Conservation (phyloP, 2,329 filamentous ascomycete species). For the Bipolaris gigantea region DNA sequence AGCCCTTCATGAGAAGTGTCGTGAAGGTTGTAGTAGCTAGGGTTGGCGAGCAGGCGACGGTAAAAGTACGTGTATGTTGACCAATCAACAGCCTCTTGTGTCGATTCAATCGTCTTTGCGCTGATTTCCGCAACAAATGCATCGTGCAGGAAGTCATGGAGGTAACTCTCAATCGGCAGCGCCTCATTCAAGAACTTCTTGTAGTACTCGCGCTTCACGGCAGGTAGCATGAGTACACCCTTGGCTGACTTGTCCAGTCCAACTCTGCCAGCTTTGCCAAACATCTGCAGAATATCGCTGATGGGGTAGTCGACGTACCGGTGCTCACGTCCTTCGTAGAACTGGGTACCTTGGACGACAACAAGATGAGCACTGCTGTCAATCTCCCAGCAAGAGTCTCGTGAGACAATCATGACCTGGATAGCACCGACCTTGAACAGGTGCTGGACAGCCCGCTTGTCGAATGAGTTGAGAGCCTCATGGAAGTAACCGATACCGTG, state of each 20-base stretch:
- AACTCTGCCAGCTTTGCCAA: conserved; percentile 84
- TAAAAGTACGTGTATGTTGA: conserved; percentile 99
- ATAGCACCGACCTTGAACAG: conserved; percentile 88
- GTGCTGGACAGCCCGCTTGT: conserved; percentile 92
- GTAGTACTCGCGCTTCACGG: conserved; percentile 95
- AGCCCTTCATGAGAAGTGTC: conserved; percentile 89
- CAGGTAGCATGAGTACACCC: conserved; percentile 94
- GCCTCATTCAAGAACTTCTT: conserved; percentile 98
- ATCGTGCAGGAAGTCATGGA: conserved; percentile 90
- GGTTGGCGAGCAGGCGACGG: conserved; percentile 88
- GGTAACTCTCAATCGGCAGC: conserved; percentile 89
- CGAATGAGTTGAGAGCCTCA: conserved; percentile 83
- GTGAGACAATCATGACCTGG: conserved; percentile 77
- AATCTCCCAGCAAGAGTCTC: conserved; percentile 96
- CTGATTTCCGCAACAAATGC: conserved; percentile 97
- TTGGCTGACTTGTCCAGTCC: conserved; percentile 78
- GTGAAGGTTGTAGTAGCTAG: conserved; percentile 90
- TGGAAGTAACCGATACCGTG: conserved; percentile 98
- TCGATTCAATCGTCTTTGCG: conserved; percentile 91
- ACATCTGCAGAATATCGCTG: conserved; percentile 95
- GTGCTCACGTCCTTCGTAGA: conserved; percentile 94
- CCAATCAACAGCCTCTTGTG: conserved; percentile 97
- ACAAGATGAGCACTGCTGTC: conserved; percentile 86
- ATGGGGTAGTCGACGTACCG: conserved; percentile 96
- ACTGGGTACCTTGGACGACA: conserved; percentile 96